These are phyloP conservation scores for Kodamaea suecica DNA, from an alignment of 1,139 yeast genomes.

Conservation along the genomic window DNA sequence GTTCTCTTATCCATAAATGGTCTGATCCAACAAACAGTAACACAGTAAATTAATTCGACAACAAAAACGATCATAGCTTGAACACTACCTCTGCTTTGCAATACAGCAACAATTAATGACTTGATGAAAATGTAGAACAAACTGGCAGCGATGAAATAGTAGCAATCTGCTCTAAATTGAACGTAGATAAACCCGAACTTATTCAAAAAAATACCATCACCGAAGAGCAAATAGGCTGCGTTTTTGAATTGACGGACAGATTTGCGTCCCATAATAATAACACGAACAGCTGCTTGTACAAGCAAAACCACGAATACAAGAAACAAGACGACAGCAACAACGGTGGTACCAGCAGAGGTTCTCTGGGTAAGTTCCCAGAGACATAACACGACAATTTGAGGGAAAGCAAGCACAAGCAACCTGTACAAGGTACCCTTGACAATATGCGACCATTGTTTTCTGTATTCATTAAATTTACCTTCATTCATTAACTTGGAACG, in stretches of 20 bases:
- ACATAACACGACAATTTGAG: conserved; percentile 78
- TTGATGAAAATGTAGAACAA: conserved; percentile 67
- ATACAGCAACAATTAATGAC: conserved; percentile 80
- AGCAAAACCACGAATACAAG: conserved; percentile 56
- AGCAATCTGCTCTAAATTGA: conserved; percentile 84
- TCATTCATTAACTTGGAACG: conserved; percentile 58
- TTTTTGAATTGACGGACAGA: conserved; percentile 75
- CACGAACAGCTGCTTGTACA: conserved; percentile 71
- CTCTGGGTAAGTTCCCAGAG: conserved; percentile 84
- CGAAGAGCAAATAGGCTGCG: conserved; percentile 88
- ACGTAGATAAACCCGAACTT: conserved; percentile 91
- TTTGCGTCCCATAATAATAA: conserved; percentile 64
- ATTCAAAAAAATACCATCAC: conserved; percentile 77
- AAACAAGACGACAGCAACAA: conserved; percentile 71
- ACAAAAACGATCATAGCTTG: conserved; percentile 77
- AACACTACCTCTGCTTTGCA: conserved; percentile 74
- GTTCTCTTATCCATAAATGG: conserved; percentile 96
- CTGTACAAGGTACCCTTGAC: conserved; percentile 89
- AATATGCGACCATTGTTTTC: conserved; percentile 75
- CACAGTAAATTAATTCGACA: conserved; percentile 69
- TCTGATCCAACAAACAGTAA: conserved; percentile 61
- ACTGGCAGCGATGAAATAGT: conserved; percentile 72
- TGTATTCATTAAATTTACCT: conserved; percentile 70
- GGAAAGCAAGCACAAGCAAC: conserved; percentile 74
- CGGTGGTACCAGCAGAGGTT: conserved; percentile 81